Conservation (phyloP, 306 rosid species). For the Ormosia semicastrata region DNA sequence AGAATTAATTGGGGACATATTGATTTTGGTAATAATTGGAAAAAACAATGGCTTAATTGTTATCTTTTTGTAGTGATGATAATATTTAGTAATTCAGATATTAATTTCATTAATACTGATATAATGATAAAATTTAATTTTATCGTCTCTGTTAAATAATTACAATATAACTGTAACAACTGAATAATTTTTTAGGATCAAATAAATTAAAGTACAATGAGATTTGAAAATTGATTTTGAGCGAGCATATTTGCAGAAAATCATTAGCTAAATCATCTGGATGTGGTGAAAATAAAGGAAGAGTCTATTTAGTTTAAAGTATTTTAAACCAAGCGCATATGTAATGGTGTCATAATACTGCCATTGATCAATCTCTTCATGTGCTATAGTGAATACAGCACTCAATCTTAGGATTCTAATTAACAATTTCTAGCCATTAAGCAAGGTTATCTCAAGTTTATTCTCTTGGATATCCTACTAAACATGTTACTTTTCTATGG, state of each 20-base stretch:
- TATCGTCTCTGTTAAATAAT: too few species aligned
- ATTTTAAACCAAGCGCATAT: background rate
- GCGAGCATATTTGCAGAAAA: background rate
- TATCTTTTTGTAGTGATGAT: too few species aligned
- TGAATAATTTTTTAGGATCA: too few species aligned
- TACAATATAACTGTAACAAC: too few species aligned
- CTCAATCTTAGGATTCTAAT: too few species aligned
- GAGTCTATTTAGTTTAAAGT: background rate
- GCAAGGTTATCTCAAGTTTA: slow-evolving; percentile 17
- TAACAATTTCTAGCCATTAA: background rate
- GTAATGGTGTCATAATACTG: background rate
- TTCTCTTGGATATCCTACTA: slow-evolving; percentile 25
- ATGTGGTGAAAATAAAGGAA: background rate
- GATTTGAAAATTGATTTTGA: background rate
- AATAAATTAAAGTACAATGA: background rate
- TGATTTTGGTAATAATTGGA: too few species aligned
- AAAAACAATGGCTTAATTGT: too few species aligned
- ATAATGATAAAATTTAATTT: too few species aligned
- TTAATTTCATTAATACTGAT: too few species aligned
- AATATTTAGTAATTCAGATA: too few species aligned
- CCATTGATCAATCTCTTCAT: background rate
- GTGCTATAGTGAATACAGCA: background rate
- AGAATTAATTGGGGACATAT: too few species aligned
- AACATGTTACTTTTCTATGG: background rate
- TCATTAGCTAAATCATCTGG: background rate